Evolutionary conservation across 163 green algal genomes (phyloP), one percentile per base, ranked within the genome.

Genomic region (Botryococcus braunii): DNA sequence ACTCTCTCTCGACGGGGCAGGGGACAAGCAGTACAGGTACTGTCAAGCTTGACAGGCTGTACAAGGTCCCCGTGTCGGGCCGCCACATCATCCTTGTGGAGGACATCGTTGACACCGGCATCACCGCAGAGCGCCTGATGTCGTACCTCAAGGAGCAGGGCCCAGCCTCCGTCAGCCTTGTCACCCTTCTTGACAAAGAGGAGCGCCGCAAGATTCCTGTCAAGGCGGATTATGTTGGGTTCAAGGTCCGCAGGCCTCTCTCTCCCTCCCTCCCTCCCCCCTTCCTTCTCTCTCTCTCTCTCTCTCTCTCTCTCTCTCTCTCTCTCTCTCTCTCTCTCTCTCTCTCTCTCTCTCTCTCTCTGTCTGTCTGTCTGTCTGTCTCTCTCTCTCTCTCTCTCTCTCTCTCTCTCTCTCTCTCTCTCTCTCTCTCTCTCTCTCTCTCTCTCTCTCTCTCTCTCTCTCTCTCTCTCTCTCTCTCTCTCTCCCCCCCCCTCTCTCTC

Each of bases 91-190:
- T 83, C 56, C 66, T 83, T 55, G 74, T 94, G 21, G 88, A 95
- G 68, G 88, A 95, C 72, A 95, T 95, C 71, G 84, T 95, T 13
- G 88, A 95, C 75, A 87, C 73, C 0, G 88, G 88, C 1, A 60
- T 70, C 47, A 91, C 85, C 4, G 57, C 32, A 78, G 68, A 36
- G 65, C 55, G 32, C 35, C 69, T 95, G 34, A 63, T 75, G 32
- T 56, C 52, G 11, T 36, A 68, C 61, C 76, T 90, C 27, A 4
- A 58, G 34, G 9, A 58, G 48, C 35, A 64, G 55, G 83, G 80
- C 11, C 85, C 83, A 11, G 74, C 69, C 7, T 77, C 61, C 3
- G 85, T 92, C 11, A 47, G 41, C n/a, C 61, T 90, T 21, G 80
- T 79, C 0, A 75, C 79, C 6, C 72, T 95, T 27, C 83, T 95